phyloP scores from a whole-genome alignment of 2,329 filamentous ascomycete genomes.

The Claviceps humidiphila region DNA sequence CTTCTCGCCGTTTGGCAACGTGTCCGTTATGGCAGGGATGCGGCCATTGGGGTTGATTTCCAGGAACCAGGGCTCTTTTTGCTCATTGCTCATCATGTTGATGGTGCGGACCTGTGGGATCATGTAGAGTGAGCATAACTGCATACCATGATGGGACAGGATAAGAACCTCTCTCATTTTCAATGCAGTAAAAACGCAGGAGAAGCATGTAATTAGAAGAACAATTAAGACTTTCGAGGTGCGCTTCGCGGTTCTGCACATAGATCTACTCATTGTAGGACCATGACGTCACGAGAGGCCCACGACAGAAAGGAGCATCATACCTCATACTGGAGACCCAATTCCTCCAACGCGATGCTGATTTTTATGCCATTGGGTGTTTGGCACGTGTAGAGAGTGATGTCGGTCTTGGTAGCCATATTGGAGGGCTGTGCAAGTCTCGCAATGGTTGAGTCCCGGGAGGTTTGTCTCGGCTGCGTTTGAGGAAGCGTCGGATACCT shows the following conservation, averaged over 20 bases:
- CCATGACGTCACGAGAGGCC: no score
- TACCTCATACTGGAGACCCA: slow-evolving; percentile 69
- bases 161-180: no score
- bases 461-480: no score
- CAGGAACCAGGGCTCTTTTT: slow-evolving; percentile 79
- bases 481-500: no score
- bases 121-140: not conserved
- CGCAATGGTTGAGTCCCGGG: no score
- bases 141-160: no score
- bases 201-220: not conserved
- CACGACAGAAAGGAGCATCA: not conserved
- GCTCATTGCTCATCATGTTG: slow-evolving; percentile 59
- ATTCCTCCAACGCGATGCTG: slow-evolving; percentile 74
- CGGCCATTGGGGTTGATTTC: slow-evolving; percentile 88
- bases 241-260: no score
- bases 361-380: slow-evolving; percentile 89
- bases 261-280: no score
- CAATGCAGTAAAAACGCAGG: no score
- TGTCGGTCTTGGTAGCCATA: slow-evolving; percentile 34
- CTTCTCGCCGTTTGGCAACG: slow-evolving; percentile 54
- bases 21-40: slow-evolving; percentile 79
- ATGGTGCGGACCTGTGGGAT: slow-evolving; percentile 40
- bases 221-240: not conserved
- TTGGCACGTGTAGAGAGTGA: slow-evolving; percentile 68
- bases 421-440: not conserved